phyloP scores from a whole-genome alignment of 305 asterid species.

The Fraxinus baroniana region DNA sequence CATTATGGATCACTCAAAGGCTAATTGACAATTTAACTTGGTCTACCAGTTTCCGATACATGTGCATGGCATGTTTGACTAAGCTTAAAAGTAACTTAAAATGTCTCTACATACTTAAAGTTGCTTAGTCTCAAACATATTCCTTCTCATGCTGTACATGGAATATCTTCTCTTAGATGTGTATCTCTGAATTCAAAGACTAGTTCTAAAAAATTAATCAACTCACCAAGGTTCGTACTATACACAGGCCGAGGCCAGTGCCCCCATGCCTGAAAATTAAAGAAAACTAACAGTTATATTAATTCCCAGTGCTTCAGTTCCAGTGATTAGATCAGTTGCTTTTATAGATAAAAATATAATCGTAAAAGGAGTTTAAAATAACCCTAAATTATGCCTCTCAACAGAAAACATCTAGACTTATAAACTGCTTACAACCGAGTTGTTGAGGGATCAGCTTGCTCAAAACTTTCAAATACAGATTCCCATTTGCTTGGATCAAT shows the following conservation, averaged over 20 bases:
- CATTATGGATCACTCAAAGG: neutral
- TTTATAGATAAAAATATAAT: neutral
- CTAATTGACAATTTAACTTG: neutral
- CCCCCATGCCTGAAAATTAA: conserved; percentile 80
- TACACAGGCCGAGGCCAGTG: conserved; percentile 95
- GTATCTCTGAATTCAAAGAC: neutral
- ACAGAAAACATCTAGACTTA: neutral
- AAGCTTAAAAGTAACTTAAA: neutral
- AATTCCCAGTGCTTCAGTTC: conserved; percentile 1
- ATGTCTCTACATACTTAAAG: neutral
- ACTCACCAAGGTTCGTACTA: conserved; percentile 91
- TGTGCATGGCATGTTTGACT: neutral
- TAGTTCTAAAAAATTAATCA: neutral
- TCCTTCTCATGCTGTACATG: neutral
- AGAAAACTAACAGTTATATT: conserved; percentile 8
- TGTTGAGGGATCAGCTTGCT: conserved; percentile 96
- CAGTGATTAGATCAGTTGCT: neutral
- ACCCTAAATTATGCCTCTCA: neutral
- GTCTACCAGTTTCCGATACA: neutral
- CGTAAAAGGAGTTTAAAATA: neutral
- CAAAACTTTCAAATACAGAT: conserved; percentile 92
- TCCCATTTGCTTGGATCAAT: conserved; percentile 93
- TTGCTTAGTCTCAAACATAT: neutral
- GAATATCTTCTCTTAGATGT: neutral
- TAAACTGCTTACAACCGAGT: conserved; percentile 74